Percentiles rank a stretch among this genome's conserved stretches.
These are phyloP conservation scores for Cladosporium sp. DNA, from an alignment of 2,329 filamentous ascomycete genomes.

Conservation along the genomic window DNA sequence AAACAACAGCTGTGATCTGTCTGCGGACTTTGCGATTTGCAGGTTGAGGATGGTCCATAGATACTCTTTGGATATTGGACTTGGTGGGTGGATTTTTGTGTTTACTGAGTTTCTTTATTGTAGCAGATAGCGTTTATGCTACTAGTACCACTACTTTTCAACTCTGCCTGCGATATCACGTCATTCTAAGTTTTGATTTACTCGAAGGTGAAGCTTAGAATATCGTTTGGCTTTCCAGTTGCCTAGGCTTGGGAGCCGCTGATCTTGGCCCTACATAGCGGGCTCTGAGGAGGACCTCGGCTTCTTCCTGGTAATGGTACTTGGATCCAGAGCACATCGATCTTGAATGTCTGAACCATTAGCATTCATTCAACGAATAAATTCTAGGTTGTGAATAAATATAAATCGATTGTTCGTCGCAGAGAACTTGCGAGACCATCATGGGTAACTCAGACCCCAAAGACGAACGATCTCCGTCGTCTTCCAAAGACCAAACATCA, in stretches of 20 bases:
- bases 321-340: background rate
- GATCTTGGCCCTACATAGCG: background rate
- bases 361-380: too few relatives aligned
- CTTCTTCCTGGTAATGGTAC: background rate
- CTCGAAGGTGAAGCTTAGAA: background rate
- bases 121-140: conserved; percentile 10
- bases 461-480: background rate
- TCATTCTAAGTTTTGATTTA: background rate
- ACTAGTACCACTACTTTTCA: background rate
- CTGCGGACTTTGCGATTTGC: background rate
- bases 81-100: background rate
- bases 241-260: background rate
- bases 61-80: background rate
- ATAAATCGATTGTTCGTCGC: too few relatives aligned
- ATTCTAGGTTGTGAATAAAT: too few relatives aligned
- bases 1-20: background rate
- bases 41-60: background rate
- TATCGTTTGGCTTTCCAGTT: background rate
- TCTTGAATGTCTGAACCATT: background rate
- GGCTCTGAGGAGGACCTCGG: conserved; percentile 17
- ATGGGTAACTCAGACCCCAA: conserved; percentile 1
- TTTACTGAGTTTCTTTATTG: conserved; percentile 9
- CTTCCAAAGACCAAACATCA: background rate
- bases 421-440: background rate
- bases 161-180: background rate